Percentiles rank a stretch among this genome's conserved stretches.
phyloP scores from a whole-genome alignment of 352 stramenopile genomes.

The Phytopythium chamaehyphon region DNA sequence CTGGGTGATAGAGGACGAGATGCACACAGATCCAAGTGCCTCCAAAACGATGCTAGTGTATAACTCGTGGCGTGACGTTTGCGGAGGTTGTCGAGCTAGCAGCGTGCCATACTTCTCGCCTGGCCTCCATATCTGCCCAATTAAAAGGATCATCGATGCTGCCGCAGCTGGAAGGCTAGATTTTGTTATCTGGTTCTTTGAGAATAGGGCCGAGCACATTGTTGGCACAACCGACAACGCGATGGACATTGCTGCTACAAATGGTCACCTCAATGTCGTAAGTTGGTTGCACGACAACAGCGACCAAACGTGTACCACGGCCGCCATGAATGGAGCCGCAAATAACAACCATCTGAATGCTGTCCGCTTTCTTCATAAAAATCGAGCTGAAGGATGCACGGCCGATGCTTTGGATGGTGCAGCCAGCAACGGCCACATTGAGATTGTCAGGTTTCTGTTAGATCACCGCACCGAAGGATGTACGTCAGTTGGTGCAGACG shows the following conservation, averaged over 20 bases:
- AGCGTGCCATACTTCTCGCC: too few relatives aligned
- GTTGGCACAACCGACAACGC: background rate
- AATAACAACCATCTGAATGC: constrained; percentile 22
- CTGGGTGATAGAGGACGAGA: too few relatives aligned
- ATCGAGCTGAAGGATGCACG: too few relatives aligned
- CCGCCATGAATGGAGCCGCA: constrained; percentile 26
- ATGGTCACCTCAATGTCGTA: constrained; percentile 7
- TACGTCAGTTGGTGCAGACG: background rate
- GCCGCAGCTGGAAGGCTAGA: too few relatives aligned
- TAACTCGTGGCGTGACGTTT: too few relatives aligned
- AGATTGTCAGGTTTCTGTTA: constrained; percentile 29
- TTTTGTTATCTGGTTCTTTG: too few relatives aligned
- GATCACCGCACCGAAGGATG: constrained; percentile 25
- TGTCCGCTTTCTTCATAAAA: constrained; percentile 16
- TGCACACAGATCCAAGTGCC: too few relatives aligned
- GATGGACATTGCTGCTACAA: background rate
- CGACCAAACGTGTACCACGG: background rate
- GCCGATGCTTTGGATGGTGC: constrained; percentile 38
- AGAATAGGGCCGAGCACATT: background rate
- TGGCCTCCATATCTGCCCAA: too few relatives aligned
- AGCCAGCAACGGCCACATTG: constrained; percentile 16
- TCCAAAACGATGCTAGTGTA: too few relatives aligned
- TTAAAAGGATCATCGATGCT: too few relatives aligned
- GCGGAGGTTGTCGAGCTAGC: too few relatives aligned
- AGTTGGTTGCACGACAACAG: constrained; percentile 6